Evolutionary conservation across 345 rosid species (phyloP), one percentile per base, ranked within the genome.

Genomic region (Dimocarpus longan): DNA sequence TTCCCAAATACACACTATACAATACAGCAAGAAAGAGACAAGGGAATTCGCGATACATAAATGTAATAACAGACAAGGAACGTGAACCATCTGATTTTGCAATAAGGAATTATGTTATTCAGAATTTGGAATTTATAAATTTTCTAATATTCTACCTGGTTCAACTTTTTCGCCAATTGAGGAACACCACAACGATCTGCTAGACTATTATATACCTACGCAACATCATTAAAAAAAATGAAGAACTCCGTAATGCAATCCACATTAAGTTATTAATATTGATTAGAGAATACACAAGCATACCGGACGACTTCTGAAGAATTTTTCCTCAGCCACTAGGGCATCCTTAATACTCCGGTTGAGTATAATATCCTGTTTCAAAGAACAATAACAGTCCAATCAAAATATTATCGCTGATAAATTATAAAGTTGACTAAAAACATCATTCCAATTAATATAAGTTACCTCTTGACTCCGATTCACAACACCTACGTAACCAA

Each of bases 381-480:
- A 75, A 71, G 12, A 48, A 56, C 19, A 67, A 24, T 60, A 19
- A 68, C 71, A 54, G 32, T 62, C 63, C 66, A 80, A 48, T 74
- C n/a, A 78, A 69, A 66, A 71, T 40, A 4, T 54, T 74, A 67
- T 10, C 2, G 66, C 32, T 46, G 68, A 18, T 18, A 71, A 43
- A 64, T 32, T 57, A 6, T 57, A 57, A 10, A 60, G 65, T 70
- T n/a, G 40, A 63, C 18, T 62, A 62, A 68, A 54, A 68, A 40
- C 18, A 60, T 48, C 9, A 56, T 40, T 39, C 73, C 40, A 18
- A 46, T 42, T 24, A 74, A 46, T 60, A 72, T 24, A 66, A 66
- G 43, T 81, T 91, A 95, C 98, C 98, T 95, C 98, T 81, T 93
- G 99, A 85, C 99, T 84, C 40, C 98, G 95, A 87, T 93, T 93